Conservation (phyloP, 441 rosid genomes). For the Pelargonium fulgidum region DNA sequence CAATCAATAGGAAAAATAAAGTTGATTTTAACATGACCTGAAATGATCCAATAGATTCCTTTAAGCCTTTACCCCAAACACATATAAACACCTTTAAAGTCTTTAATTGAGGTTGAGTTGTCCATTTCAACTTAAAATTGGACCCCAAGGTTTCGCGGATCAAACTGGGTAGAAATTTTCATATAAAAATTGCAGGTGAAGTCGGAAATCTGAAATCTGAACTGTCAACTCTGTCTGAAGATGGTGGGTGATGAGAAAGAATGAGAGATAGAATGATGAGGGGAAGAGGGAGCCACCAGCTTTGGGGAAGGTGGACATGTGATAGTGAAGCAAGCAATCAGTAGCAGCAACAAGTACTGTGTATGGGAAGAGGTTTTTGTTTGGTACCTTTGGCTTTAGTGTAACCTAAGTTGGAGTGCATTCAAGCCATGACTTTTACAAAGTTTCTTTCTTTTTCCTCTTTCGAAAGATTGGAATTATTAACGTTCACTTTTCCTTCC, state of each 20-base stretch:
- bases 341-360: neutral
- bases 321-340: conserved; percentile 24
- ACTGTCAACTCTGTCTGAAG: no score
- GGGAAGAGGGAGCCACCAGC: no score
- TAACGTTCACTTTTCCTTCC: conserved; percentile 14
- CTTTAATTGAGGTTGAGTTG: no score
- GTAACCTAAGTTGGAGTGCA: conserved; percentile 35
- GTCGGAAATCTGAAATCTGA: no score
- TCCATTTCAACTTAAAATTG: no score
- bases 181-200: no score
- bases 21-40: neutral
- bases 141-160: no score
- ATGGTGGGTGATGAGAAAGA: no score
- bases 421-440: conserved; percentile 48
- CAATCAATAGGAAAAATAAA: no score
- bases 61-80: conserved; percentile 4
- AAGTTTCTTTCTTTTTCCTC: conserved; percentile 29
- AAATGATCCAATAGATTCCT: conserved; percentile 32
- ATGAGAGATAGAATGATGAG: no score
- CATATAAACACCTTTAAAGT: neutral
- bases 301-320: conserved; percentile 29
- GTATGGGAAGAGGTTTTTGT: no score
- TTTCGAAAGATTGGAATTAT: conserved; percentile 18
- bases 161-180: no score
- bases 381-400: conserved; percentile 17